These are phyloP conservation scores for Ulmus americana DNA, from an alignment of 331 rosid genomes.

Conservation along the genomic window DNA sequence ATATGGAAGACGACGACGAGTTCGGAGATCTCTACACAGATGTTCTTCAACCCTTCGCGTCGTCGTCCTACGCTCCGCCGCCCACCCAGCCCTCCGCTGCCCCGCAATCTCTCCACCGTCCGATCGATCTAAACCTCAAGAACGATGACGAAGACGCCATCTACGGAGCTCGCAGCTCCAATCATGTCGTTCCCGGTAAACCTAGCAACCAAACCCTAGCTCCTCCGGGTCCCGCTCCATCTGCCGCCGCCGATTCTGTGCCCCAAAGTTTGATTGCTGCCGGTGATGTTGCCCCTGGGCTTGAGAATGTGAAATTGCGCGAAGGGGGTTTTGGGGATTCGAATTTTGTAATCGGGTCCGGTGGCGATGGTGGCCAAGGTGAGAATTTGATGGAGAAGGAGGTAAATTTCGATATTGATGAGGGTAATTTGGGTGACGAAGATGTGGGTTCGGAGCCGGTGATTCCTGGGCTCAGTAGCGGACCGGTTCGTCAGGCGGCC, in stretches of 20 bases:
- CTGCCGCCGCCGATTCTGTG: not conserved
- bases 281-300: conserved; percentile 21
- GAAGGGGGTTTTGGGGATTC: conserved; percentile 29
- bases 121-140: conserved; percentile 63
- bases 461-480: conserved; percentile 62
- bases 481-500: conserved; percentile 15
- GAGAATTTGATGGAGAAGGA: conserved; percentile 56
- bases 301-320: conserved; percentile 22
- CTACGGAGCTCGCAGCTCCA: conserved; percentile 28
- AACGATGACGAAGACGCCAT: conserved; percentile 35
- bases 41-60: conserved; percentile 64
- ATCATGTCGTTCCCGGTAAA: conserved; percentile 23
- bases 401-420: conserved; percentile 87
- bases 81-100: conserved; percentile 27
- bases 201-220: conserved; percentile 32
- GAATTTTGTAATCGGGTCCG: conserved; percentile 22
- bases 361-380: conserved; percentile 13
- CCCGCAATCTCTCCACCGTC: conserved; percentile 23
- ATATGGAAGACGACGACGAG: conserved; percentile 98
- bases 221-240: conserved; percentile 17
- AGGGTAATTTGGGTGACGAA: conserved; percentile 37
- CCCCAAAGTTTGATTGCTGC: not conserved
- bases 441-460: conserved; percentile 49
- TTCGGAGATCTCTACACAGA: conserved; percentile 98
- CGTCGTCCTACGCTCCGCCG: conserved; percentile 34